Evolutionary conservation across 257 asterid species (phyloP).

Genomic region (Perilla frutescens): DNA sequence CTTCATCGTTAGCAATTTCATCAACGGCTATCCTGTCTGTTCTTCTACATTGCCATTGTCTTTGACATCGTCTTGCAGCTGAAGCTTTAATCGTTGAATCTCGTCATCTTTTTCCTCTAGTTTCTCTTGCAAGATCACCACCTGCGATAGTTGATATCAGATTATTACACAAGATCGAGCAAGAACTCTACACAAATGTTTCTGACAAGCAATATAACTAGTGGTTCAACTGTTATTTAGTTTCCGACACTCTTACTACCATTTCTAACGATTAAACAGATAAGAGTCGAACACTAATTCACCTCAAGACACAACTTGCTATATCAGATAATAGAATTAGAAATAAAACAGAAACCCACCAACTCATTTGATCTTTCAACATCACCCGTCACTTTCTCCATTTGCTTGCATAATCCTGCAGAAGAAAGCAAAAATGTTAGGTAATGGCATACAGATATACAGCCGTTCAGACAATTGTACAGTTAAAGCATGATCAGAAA

Average conservation of each 20-base stretch:
- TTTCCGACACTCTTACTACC: not conserved
- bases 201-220: not conserved
- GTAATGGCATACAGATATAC: not conserved
- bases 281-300: not conserved
- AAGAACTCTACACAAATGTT: not conserved
- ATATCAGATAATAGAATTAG: not conserved
- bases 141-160: conserved; percentile 47
- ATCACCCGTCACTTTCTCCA: conserved; percentile 73
- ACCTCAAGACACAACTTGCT: not conserved
- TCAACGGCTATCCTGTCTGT: conserved; percentile 45
- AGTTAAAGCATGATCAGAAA: not conserved
- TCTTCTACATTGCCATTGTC: conserved; percentile 37
- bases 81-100: conserved; percentile 56
- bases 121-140: conserved; percentile 78
- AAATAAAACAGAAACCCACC: conserved; percentile 46
- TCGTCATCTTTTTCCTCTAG: conserved; percentile 71
- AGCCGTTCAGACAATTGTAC: not conserved
- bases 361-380: conserved; percentile 90
- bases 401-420: conserved; percentile 82
- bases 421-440: conserved; percentile 13
- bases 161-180: conserved; percentile 17
- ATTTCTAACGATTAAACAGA: not conserved
- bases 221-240: no score
- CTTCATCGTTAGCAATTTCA: conserved; percentile 41
- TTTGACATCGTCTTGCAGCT: conserved; percentile 42